Conservation (phyloP, 495 filamentous ascomycete species). For the Pseudevernia furfuracea region DNA sequence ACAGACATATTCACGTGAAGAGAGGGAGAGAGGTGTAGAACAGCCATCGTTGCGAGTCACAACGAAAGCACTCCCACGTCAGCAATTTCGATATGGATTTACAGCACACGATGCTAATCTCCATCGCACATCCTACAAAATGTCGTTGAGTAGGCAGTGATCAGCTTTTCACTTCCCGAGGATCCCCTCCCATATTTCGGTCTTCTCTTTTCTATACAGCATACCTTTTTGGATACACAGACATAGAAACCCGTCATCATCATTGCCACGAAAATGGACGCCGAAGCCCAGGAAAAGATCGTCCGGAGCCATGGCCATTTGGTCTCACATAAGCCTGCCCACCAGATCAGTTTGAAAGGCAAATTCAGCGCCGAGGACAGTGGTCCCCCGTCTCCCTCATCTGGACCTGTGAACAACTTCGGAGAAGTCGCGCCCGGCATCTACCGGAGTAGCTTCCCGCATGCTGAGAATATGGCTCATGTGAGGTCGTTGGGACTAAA, state of each 20-base stretch:
- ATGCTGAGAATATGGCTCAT: conserved; percentile 54
- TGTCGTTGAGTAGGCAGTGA: conserved; percentile 3
- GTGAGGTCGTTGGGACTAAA: conserved; percentile 57
- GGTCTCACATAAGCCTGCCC: conserved; percentile 11
- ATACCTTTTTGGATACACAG: neutral
- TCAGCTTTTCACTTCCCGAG: neutral
- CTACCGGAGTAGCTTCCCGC: conserved; percentile 71
- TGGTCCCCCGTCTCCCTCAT: conserved; percentile 21
- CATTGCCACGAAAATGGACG: conserved; percentile 12
- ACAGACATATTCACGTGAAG: neutral
- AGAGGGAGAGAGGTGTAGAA: neutral
- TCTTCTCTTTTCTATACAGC: neutral
- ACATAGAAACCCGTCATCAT: conserved; percentile 1
- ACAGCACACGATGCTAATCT: conserved; percentile 7
- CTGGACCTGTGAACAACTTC: conserved; percentile 56
- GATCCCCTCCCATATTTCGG: neutral
- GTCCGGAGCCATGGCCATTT: conserved; percentile 18
- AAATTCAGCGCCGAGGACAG: conserved; percentile 22
- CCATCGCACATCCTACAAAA: conserved; percentile 2
- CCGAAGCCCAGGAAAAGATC: conserved; percentile 16
- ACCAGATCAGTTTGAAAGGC: conserved; percentile 9
- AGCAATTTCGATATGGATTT: conserved; percentile 6
- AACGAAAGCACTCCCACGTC: neutral
- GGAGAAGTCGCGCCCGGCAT: conserved; percentile 57
- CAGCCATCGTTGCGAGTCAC: neutral